Evolutionary conservation across 345 rosid genomes (phyloP), one percentile per base, ranked within the genome.

Genomic region (Carallia pectinifolia): DNA sequence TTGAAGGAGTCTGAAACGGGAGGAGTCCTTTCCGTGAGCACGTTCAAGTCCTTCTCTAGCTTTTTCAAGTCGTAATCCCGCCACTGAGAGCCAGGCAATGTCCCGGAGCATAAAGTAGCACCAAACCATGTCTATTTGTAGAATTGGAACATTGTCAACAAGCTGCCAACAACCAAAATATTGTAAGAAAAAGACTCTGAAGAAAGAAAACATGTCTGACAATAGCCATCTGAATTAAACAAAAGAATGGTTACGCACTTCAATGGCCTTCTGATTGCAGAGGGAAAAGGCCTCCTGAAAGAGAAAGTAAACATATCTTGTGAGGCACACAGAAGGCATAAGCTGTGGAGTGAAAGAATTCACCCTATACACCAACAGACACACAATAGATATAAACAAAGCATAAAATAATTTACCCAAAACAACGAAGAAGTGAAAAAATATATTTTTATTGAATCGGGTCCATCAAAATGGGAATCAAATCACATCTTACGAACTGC

Each of bases 101-200:
- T 94, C 97, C 63, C 72, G 87, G 52, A 91, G 96, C 96, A 90
- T 82, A 85, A 91, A 94, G 76, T 88, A 91, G 78, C 97, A 94
- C 98, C 98, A 94, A 16, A 92, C 98, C 85, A 91, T 90, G 89
- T 94, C 97, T 79, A 94, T 87, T 85, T 94, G 93, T 83, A 94
- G 82, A 55, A 94, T 88, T 39, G 98, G 88, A 76, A 91, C 85
- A 74, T 91, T 94, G 81, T 94, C 97, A 76, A 90, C 84, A 66
- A 87, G 75, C 98, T 94, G 88, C 36, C 82, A 77, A 55, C 34
- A 74, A 58, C 63, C 10, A 72, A 69, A 33, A 70, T 55, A 59
- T 19, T 34, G 62, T 44, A 2, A 44, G 50, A 44, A 44, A 44
- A 44, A 44, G 50, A 44, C 16, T 13, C 16, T 2, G 16, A 44